Percentiles rank a stretch among this genome's conserved stretches.
Conservation (phyloP, 2,329 filamentous ascomycete genomes). For the Alternaria atra region DNA sequence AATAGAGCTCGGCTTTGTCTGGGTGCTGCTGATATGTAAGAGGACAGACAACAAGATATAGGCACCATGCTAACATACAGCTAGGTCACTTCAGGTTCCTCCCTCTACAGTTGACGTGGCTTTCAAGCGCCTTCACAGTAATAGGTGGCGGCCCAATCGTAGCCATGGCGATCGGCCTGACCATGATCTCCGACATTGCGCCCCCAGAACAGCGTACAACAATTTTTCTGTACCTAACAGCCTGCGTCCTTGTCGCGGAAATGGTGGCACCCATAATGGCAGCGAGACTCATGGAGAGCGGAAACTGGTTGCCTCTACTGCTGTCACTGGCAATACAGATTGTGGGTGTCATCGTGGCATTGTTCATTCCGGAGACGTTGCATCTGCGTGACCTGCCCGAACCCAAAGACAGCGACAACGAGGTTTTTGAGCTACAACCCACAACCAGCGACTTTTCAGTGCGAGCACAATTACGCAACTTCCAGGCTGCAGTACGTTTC, state of each 20-base stretch:
- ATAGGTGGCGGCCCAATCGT: slow-evolving; percentile 60
- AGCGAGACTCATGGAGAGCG: slow-evolving; percentile 43
- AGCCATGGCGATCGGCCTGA: slow-evolving; percentile 58
- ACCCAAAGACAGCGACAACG: slow-evolving; percentile 25
- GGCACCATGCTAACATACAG: slow-evolving; percentile 10
- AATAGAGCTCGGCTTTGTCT: slow-evolving; percentile 46
- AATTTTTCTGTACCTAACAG: slow-evolving; percentile 41
- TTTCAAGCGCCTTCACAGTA: slow-evolving; percentile 57
- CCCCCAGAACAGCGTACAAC: slow-evolving; percentile 54
- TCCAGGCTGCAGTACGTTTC: slow-evolving; percentile 52
- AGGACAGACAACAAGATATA: background rate
- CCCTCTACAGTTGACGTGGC: slow-evolving; percentile 59
- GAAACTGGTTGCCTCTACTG: slow-evolving; percentile 45
- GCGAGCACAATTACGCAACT: slow-evolving; percentile 43
- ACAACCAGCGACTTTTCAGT: slow-evolving; percentile 31
- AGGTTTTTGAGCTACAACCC: slow-evolving; percentile 27
- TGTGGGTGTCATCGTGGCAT: slow-evolving; percentile 34
- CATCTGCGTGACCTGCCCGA: slow-evolving; percentile 47
- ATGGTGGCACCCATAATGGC: slow-evolving; percentile 47
- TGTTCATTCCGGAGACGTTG: slow-evolving; percentile 47
- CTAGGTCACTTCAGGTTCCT: slow-evolving; percentile 48
- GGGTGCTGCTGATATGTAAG: slow-evolving; percentile 47
- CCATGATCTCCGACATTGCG: slow-evolving; percentile 62
- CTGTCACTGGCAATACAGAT: slow-evolving; percentile 42
- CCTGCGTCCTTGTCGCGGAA: slow-evolving; percentile 45